Evolutionary conservation across 1,284 basidiomycete genomes (phyloP), one percentile per base, ranked within the genome.

Genomic region (Lentinus polychrous): DNA sequence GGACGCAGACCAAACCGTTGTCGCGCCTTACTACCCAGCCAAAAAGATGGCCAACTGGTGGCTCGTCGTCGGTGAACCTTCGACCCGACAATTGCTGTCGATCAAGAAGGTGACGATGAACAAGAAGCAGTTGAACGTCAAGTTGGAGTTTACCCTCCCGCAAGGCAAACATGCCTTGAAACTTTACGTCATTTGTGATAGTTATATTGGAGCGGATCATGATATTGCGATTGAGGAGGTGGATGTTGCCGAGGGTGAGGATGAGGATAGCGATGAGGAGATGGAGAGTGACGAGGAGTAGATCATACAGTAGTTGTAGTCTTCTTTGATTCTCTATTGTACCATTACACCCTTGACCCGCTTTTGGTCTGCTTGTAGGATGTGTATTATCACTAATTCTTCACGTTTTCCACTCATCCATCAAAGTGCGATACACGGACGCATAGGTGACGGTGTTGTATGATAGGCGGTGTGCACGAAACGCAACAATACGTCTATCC

Each of bases 41-140:
- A 85, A 85, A 65, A 98, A 98, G 75, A 81, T 94, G 66, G 83
- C 90, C 49, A 93, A 94, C 60, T 99, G 94, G 94, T 99, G 94
- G 94, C 74, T 98, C 24, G 93, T 98, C 34, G 78, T 98, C 4
- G 94, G 94, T 24, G 91, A 96, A 55, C 81, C 69, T 49, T 75
- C 66, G 60, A 84, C 71, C 56, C 79, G 77, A 52, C 85, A 89
- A 57, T 72, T 99, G 37, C 81, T 94, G 27, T 89, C 91, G 45
- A 97, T 99, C 77, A 97, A 98, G 72, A 88, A 88, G 51, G 90
- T 98, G 18, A 97, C 95, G 0, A 82, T 98, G 54, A 83, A 79
- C 59, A 27, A 27, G 27, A 83, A 82, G 58, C 83, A 73, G 53
- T 75, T 96, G 11, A 70, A 74, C 18, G 84, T 91, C 50, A 92